Evolutionary conservation across 495 filamentous ascomycete species (phyloP), one percentile per base, ranked within the genome.

Genomic region (Cercophora scortea): DNA sequence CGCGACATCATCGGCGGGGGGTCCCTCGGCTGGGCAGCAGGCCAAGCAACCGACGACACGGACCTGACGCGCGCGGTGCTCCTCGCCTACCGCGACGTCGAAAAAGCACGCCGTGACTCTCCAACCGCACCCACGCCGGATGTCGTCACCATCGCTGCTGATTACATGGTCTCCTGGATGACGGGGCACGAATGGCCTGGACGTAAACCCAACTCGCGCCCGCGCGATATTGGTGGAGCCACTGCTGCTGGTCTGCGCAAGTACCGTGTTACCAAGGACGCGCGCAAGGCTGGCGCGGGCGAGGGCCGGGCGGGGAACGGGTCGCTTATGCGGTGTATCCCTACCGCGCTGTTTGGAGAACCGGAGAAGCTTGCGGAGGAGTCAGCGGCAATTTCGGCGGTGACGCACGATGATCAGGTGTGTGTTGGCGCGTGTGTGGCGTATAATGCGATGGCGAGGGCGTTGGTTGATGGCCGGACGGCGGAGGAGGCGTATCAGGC

Each of bases 1-100:
- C 53, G 59, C 17, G 53, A 63, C 41, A 61, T 68, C 32, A 45
- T 59, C 41, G 65, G 63, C 46, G 65, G 65, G 17, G 65, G 65
- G 0, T 50, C 18, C 32, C 63, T 68, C 36, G 32, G 11, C 51
- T 68, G 63, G 63, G 45, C 53, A 0, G 46, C 61, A 2, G 65
- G 65, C 6, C 50, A 57, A 40, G 55, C 55, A 4, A 57, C 55
- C 45, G 55, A 57, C 42, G 55, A 57, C 50, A 57, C 55, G 6
- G 55, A 57, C 47, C 42, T 57, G 11, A 57, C 55, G 0, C 50
- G 55, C 40, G 55, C 55, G 5, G 50, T 57, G 0, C 46, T 57
- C 25, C 46, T 57, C 13, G 62, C 59, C 16, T 68, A 66, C 50
- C 61, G 51, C 32, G 18, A 50, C 25, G 38, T 15, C 17, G 34